Base-by-base conservation (phyloP, 2,329 filamentous ascomycete genomes). In the Fusarium dlaminii region DNA sequence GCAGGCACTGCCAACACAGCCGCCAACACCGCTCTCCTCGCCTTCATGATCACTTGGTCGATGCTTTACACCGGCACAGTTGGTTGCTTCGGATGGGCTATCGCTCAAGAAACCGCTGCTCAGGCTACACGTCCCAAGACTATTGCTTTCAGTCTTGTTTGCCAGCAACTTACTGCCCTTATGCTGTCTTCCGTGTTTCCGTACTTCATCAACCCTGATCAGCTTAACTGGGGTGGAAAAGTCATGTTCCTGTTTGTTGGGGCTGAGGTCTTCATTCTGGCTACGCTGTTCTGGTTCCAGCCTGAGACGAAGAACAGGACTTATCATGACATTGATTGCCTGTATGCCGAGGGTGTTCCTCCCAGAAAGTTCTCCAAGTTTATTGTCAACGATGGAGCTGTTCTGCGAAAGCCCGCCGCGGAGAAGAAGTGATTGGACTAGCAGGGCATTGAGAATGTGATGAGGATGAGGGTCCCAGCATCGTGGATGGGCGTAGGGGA, bases 271-370 rank as follows among this genome's bases (percentile, higher is more conserved):
- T 75, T 82, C 32, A 81, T 83, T 27, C 75, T 83, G 11, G 69
- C 60, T 3, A 66, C 54, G 1, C 66, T 82, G 6, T 82, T 78
- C 36, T 81, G 80, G 72, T 77, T 82, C 64, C 81, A 83, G 67
- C 81, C 81, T 8, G 81, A 82, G 77, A 83, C 81, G 1, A 83
- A 83, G 79, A 82, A 83, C 73, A 76, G 81, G 29, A 82, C 79
- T 3, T 80, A 82, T 20, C 72, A 79, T 14, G 81, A 83, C 8
- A 81, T 82, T 27, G 81, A 83, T 27, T 71, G 68, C 29, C 37
- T 80, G 46, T 80, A 80, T 54, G 73, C 76, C 2, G 56, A 77
- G 24, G 66, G 70, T 13, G 66, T 79, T 9, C 77, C 76, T 12
- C 67, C 76, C 0, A 69, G 78, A n/a, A 79, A 78, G 56, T 79